phyloP scores from a whole-genome alignment of 2,329 filamentous ascomycete species.

The Fusarium fracticaudum region DNA sequence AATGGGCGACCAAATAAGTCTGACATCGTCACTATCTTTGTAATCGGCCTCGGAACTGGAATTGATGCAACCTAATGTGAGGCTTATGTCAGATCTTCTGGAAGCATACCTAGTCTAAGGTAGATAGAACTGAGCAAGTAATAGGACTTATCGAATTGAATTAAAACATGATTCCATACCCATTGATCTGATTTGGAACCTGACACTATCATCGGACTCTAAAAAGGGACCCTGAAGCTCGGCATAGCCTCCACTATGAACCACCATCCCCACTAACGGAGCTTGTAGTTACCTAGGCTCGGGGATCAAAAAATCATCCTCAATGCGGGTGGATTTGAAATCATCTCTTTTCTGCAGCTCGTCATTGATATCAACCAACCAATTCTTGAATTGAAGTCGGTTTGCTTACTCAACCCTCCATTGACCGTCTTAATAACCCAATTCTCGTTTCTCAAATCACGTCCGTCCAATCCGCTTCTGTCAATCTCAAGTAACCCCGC shows the following conservation, averaged over 20 bases:
- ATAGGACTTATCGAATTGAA: not conserved
- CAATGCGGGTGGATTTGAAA: slow-evolving; percentile 39
- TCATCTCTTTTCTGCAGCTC: slow-evolving; percentile 32
- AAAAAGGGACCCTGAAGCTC: slow-evolving; percentile 5
- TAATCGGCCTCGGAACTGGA: not conserved
- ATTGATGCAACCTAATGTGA: not conserved
- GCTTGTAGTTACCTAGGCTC: not conserved
- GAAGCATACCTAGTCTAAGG: not conserved
- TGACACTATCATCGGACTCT: not conserved
- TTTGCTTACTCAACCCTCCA: slow-evolving; percentile 39
- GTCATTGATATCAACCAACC: slow-evolving; percentile 19
- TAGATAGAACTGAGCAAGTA: not conserved
- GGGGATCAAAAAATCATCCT: slow-evolving; percentile 33
- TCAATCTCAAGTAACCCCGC: slow-evolving; percentile 22
- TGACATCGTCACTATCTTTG: not conserved
- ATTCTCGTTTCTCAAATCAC: slow-evolving; percentile 10
- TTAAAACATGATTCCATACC: slow-evolving; percentile 27
- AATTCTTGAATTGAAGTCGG: not conserved
- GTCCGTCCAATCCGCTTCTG: slow-evolving; percentile 17
- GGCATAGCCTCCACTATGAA: not conserved
- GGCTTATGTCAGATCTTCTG: not conserved
- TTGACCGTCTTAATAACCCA: slow-evolving; percentile 3
- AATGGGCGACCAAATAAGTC: not conserved
- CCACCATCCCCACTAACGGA: slow-evolving; percentile 23
- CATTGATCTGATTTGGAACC: slow-evolving; percentile 2